Percentiles rank a stretch among this genome's conserved stretches.
Evolutionary conservation across 176 grass and related monocot genomes (phyloP).

Genomic region (Themeda triandra): DNA sequence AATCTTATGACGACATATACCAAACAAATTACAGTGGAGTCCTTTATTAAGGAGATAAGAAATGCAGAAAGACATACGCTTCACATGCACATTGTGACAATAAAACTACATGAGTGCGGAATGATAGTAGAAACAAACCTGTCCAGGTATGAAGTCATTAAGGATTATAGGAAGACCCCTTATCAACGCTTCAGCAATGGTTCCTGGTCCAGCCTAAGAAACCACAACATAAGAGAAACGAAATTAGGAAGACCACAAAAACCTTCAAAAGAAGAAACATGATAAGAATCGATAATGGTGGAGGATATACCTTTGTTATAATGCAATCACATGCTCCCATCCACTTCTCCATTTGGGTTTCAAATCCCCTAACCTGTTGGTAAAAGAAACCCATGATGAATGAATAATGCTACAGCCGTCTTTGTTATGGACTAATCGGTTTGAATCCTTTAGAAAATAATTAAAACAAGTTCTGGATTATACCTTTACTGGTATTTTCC

Average conservation of each 20-base stretch:
- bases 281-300: background rate
- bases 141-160: slow-evolving; percentile 99
- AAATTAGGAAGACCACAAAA: background rate
- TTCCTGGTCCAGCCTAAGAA: slow-evolving; percentile 90
- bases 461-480: background rate
- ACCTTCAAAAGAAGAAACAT: background rate
- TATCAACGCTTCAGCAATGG: slow-evolving; percentile 98
- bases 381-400: background rate
- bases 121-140: slow-evolving; percentile 49
- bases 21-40: background rate
- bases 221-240: background rate
- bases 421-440: background rate
- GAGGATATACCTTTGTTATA: slow-evolving; percentile 86
- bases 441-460: background rate
- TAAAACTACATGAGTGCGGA: background rate
- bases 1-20: background rate
- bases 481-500: slow-evolving; percentile 97
- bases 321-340: slow-evolving; percentile 98
- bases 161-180: slow-evolving; percentile 98
- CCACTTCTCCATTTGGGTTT: slow-evolving; percentile 99
- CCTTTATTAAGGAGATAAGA: background rate
- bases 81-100: background rate
- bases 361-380: slow-evolving; percentile 89
- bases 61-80: background rate
- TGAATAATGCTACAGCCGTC: background rate